phyloP scores from a whole-genome alignment of 768 basidiomycete species.

The Podaxis sp. region DNA sequence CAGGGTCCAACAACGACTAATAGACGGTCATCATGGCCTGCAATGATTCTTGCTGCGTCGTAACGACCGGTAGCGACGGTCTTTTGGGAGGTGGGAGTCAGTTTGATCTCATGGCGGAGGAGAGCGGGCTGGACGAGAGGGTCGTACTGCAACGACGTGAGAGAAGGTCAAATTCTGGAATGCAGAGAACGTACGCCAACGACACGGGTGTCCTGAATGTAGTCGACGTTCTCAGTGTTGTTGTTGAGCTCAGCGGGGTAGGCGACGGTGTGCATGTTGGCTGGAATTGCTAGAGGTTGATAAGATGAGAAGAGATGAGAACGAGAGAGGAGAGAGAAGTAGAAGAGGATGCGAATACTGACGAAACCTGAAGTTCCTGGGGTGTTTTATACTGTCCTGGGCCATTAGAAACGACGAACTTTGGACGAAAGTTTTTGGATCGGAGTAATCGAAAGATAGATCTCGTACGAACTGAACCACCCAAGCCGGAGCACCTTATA shows the following conservation, averaged over 20 bases:
- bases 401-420: conserved; percentile 21
- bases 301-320: conserved; percentile 22
- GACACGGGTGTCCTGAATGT: conserved; percentile 82
- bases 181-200: conserved; percentile 57
- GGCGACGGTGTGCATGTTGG: conserved; percentile 59
- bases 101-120: conserved; percentile 82
- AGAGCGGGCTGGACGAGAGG: conserved; percentile 94
- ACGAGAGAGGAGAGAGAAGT: conserved; percentile 24
- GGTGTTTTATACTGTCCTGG: conserved; percentile 33
- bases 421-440: conserved; percentile 4
- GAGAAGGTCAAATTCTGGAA: background rate
- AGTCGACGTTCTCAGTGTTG: conserved; percentile 64
- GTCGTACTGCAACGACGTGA: conserved; percentile 64
- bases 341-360: conserved; percentile 19
- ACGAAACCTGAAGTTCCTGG: conserved; percentile 29
- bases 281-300: conserved; percentile 36
- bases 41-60: conserved; percentile 74
- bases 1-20: conserved; percentile 95
- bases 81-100: conserved; percentile 59
- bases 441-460: conserved; percentile 11
- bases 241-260: conserved; percentile 61
- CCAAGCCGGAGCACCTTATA: conserved; percentile 9
- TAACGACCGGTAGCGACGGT: conserved; percentile 83
- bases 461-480: conserved; percentile 17
- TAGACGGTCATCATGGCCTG: conserved; percentile 82